Evolutionary conservation across 768 basidiomycete species (phyloP).

Genomic region (Leccinum disarticulatum): DNA sequence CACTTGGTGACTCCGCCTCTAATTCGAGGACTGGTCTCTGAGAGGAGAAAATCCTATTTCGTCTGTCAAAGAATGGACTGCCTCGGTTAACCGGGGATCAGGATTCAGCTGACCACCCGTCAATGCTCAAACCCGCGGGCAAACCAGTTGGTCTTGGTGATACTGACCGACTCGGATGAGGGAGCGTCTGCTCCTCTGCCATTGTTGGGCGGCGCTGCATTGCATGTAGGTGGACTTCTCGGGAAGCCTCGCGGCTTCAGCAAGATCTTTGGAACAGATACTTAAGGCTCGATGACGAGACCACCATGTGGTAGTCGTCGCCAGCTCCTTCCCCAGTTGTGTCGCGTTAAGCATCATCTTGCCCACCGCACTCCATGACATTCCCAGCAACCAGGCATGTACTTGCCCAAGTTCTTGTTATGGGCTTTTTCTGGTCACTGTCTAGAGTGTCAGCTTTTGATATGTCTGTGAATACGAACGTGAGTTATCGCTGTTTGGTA

Average conservation of each 20-base stretch:
- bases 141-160: not conserved
- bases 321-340: not conserved
- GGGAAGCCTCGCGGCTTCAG: not conserved
- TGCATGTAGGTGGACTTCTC: not conserved
- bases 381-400: not conserved
- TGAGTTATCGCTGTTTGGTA: slow-evolving; percentile 5
- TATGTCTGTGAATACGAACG: slow-evolving; percentile 21
- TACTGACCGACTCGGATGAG: slow-evolving; percentile 1
- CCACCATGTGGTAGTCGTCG: not conserved
- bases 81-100: not conserved
- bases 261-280: slow-evolving; percentile 4
- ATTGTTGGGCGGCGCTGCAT: not conserved
- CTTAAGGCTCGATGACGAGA: slow-evolving; percentile 2
- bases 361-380: not conserved
- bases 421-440: not conserved
- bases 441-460: slow-evolving; percentile 14
- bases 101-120: not conserved
- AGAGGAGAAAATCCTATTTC: not conserved
- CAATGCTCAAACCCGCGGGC: not conserved
- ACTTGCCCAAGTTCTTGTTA: not conserved
- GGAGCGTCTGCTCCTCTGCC: slow-evolving; percentile 6
- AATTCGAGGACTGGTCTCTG: not conserved
- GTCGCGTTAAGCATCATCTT: not conserved
- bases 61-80: not conserved
- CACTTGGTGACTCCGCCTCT: not conserved